Evolutionary conservation across 1,139 yeast species (phyloP).

Genomic region (Kodamaea suecica): DNA sequence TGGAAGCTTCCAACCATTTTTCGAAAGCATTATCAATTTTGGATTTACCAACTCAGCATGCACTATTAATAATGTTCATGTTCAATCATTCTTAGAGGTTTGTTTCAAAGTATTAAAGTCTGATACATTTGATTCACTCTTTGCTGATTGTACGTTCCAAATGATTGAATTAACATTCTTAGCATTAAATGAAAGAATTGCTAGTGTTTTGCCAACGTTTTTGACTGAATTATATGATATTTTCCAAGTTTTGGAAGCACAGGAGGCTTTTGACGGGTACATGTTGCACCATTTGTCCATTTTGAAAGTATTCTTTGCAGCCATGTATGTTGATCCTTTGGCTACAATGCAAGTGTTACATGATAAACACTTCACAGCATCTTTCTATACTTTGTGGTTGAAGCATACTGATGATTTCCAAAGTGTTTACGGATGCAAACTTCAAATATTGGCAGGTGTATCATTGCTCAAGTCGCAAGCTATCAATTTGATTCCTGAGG

Average conservation of each 20-base stretch:
- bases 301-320: conserved; percentile 42
- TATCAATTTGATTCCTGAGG: conserved; percentile 24
- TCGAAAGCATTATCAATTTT: conserved; percentile 45
- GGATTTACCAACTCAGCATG: conserved; percentile 40
- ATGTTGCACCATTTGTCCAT: conserved; percentile 48
- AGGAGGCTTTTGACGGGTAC: conserved; percentile 45
- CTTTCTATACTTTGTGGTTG: conserved; percentile 49
- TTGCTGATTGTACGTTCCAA: conserved; percentile 42
- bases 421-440: conserved; percentile 56
- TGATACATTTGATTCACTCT: conserved; percentile 40
- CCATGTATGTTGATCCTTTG: conserved; percentile 39
- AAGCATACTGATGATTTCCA: conserved; percentile 46
- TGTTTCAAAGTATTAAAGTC: conserved; percentile 36
- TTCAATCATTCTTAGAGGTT: conserved; percentile 37
- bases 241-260: conserved; percentile 33
- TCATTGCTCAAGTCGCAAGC: conserved; percentile 24
- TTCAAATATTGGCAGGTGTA: conserved; percentile 46
- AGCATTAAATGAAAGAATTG: conserved; percentile 35
- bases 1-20: conserved; percentile 48
- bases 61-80: conserved; percentile 36
- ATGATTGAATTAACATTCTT: conserved; percentile 39
- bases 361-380: conserved; percentile 34
- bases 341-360: conserved; percentile 37
- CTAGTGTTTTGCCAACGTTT: conserved; percentile 29
- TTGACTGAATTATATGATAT: conserved; percentile 38